These are phyloP conservation scores for Closterium sp. DNA, from an alignment of 139 green algal species.

Conservation along the genomic window DNA sequence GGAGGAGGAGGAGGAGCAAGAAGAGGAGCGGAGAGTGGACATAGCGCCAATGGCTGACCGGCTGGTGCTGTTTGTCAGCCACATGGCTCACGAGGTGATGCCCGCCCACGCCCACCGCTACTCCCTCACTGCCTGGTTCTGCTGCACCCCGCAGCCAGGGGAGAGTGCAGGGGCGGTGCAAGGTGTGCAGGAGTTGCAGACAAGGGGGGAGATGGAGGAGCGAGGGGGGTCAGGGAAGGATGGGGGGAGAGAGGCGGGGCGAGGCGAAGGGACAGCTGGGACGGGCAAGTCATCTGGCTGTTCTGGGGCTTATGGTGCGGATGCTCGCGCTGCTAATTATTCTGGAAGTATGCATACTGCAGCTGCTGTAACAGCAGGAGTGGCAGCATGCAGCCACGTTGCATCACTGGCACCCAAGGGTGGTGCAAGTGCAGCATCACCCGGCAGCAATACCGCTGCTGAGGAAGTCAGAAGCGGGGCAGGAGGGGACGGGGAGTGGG, in stretches of 20 bases:
- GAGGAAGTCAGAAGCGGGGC: too few species aligned
- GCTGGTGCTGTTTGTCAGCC: conserved; percentile 69
- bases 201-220: background rate
- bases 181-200: background rate
- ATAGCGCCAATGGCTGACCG: conserved; percentile 60
- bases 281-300: too few species aligned
- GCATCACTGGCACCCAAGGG: too few species aligned
- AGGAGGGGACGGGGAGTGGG: background rate
- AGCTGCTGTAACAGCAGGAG: too few species aligned
- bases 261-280: too few species aligned
- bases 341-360: too few species aligned
- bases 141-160: background rate
- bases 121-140: conserved; percentile 70
- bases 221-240: background rate
- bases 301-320: too few species aligned
- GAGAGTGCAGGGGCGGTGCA: background rate
- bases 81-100: conserved; percentile 71
- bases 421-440: too few species aligned
- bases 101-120: conserved; percentile 56
- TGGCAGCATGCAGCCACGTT: too few species aligned
- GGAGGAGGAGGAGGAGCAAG: background rate
- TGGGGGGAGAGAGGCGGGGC: too few species aligned
- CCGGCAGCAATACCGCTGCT: too few species aligned
- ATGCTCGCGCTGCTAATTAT: too few species aligned
- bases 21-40: conserved; percentile 15